These are phyloP conservation scores for Cyclocybe aegerita DNA, from an alignment of 768 basidiomycete genomes.

Conservation along the genomic window DNA sequence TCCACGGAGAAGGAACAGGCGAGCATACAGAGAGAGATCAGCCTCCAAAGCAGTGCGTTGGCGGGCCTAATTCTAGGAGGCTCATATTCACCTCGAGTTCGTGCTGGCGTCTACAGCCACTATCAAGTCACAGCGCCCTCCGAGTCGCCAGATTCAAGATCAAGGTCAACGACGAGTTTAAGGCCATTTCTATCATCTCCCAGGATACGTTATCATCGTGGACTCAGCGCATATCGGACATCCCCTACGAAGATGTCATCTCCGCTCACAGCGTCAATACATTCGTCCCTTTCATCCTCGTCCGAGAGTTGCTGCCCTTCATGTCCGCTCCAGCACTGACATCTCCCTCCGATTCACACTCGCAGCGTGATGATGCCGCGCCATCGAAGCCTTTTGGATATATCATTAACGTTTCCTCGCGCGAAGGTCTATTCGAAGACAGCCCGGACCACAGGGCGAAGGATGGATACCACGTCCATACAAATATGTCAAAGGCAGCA, in stretches of 20 bases:
- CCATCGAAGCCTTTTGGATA: slow-evolving; percentile 18
- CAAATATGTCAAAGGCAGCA: slow-evolving; percentile 38
- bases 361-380: background rate
- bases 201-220: slow-evolving; percentile 24
- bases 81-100: slow-evolving; percentile 17
- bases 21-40: slow-evolving; percentile 22
- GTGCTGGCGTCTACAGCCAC: slow-evolving; percentile 14
- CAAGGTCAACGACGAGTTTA: too few species aligned
- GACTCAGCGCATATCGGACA: slow-evolving; percentile 30
- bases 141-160: background rate
- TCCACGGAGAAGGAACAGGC: slow-evolving; percentile 23
- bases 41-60: slow-evolving; percentile 12
- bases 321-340: slow-evolving; percentile 13
- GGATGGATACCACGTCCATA: slow-evolving; percentile 31
- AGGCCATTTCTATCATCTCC: background rate
- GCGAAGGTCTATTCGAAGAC: slow-evolving; percentile 33
- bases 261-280: slow-evolving; percentile 35
- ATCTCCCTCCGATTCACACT: background rate
- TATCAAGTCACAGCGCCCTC: slow-evolving; percentile 1
- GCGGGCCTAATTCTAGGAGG: slow-evolving; percentile 8
- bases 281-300: slow-evolving; percentile 36
- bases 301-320: slow-evolving; percentile 29
- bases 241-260: slow-evolving; percentile 35
- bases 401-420: slow-evolving; percentile 35
- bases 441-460: slow-evolving; percentile 21